Evolutionary conservation across 192 early-diverging fungal species (phyloP).

Genomic region (Coemansia sp.): DNA sequence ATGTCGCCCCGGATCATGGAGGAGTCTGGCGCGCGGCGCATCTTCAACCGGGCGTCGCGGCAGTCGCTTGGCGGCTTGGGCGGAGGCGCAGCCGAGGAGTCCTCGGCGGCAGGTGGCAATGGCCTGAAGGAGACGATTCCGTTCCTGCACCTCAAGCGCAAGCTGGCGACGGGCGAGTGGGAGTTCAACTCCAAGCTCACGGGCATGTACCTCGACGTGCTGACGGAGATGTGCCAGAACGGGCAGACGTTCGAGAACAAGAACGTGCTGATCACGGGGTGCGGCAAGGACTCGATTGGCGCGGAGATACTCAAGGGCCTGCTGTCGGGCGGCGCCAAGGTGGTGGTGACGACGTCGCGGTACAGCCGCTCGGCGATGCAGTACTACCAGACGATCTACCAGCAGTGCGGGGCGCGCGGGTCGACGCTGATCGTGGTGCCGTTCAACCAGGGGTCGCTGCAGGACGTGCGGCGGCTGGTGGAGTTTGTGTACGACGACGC

Average conservation of each 20-base stretch:
- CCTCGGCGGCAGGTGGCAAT: too few relatives aligned
- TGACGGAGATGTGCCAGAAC: constrained; percentile 67
- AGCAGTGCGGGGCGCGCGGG: constrained; percentile 83
- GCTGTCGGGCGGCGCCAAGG: constrained; percentile 64
- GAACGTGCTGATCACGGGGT: constrained; percentile 87
- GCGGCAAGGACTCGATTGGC: constrained; percentile 89
- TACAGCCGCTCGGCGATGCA: constrained; percentile 64
- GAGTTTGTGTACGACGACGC: constrained; percentile 76
- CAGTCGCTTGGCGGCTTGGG: constrained; percentile 59
- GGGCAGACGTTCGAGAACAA: constrained; percentile 69
- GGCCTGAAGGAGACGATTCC: constrained; percentile 72
- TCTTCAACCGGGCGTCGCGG: constrained; percentile 46
- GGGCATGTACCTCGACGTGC: constrained; percentile 53
- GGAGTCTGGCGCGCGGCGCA: constrained; percentile 56
- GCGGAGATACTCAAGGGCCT: constrained; percentile 82
- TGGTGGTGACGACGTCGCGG: constrained; percentile 88
- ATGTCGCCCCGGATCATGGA: constrained; percentile 76
- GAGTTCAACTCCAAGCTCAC: constrained; percentile 18
- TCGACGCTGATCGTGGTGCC: constrained; percentile 87
- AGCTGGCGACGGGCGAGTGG: constrained; percentile 16
- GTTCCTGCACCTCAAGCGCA: constrained; percentile 34
- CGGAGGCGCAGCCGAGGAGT: constrained; percentile 20
- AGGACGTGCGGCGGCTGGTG: constrained; percentile 76
- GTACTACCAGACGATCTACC: constrained; percentile 88
- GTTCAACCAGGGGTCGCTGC: constrained; percentile 88